phyloP scores from a whole-genome alignment of 768 basidiomycete genomes.

The Kwoniella pini region DNA sequence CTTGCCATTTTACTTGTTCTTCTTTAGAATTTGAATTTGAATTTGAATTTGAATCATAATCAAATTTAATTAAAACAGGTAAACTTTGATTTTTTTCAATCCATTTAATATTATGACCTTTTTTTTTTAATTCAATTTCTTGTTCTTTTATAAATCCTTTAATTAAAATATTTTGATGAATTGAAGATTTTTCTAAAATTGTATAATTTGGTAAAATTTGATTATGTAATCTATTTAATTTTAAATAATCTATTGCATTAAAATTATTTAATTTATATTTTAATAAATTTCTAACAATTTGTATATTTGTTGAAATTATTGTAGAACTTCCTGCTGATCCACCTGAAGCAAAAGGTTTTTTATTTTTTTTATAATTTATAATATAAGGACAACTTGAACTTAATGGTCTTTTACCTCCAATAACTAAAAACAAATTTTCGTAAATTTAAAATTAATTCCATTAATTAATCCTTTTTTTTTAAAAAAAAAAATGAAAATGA shows the following conservation, averaged over 20 bases:
- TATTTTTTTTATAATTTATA: conserved; percentile 23
- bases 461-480: not conserved
- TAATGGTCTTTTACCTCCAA: conserved; percentile 40
- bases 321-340: conserved; percentile 47
- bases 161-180: conserved; percentile 20
- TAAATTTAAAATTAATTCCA: conserved; percentile 33
- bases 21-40: not conserved
- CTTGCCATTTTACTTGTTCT: conserved; percentile 24
- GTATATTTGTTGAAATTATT: conserved; percentile 44
- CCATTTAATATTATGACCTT: conserved; percentile 42
- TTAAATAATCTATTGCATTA: conserved; percentile 35
- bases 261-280: conserved; percentile 40
- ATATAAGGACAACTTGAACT: conserved; percentile 50
- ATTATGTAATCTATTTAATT: conserved; percentile 38
- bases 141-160: conserved; percentile 34
- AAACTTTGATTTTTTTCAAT: conserved; percentile 30
- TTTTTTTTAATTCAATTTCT: conserved; percentile 24
- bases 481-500: not conserved
- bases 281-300: conserved; percentile 41
- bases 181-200: conserved; percentile 24
- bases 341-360: conserved; percentile 32
- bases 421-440: conserved; percentile 23
- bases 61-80: conserved; percentile 30
- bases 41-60: conserved; percentile 9
- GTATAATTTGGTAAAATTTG: conserved; percentile 42